Base-by-base conservation (phyloP, 345 rosid species). In the Streptanthus diversifolius region DNA sequence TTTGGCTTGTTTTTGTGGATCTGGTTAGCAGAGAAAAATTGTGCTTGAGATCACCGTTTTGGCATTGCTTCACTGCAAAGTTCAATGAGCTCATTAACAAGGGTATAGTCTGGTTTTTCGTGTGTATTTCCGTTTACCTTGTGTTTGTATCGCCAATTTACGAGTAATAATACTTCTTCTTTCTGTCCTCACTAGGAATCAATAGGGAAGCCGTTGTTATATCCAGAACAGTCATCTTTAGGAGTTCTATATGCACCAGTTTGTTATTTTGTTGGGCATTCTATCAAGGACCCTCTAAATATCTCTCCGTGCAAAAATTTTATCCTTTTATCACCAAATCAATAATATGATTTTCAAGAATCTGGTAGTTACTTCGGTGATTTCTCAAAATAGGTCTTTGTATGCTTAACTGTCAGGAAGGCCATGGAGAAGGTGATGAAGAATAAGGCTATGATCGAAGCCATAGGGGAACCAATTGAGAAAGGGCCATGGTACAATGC, bases 401-500 rank as follows among this genome's bases (percentile, higher is more conserved):
- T 63, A 15, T 79, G 39, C 67, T 51, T 21, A 66, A 11, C 67
- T 68, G 84, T 74, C 86, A 95, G 98, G 61, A 88, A 88, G 77
- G 96, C 99, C 8, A 84, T 92, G 86, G 96, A 88, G 85, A 90
- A 85, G 85, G 99, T 88, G 45, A 39, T 83, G 75, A 81, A 81
- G 43, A 86, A 79, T 70, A 85, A 84, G 81, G 90, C 83, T 21
- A 75, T 95, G 63, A 84, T 79, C 27, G 90, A 90, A 61, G 96
- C 92, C 68, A 77, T 95, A 8, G 99, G 99, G 70, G 97, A 88
- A 59, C 99, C 99, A 24, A 80, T 92, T 67, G 82, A 83, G 75
- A 90, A 84, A 85, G 99, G 99, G 43, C 90, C 97, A 68, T 95
- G 99, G 99, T 92, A 92, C 80, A 85, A 81, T 82, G 96, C 99